Base-by-base conservation (phyloP, 2,329 filamentous ascomycete genomes). In the Aspergillus quadricinctus region DNA sequence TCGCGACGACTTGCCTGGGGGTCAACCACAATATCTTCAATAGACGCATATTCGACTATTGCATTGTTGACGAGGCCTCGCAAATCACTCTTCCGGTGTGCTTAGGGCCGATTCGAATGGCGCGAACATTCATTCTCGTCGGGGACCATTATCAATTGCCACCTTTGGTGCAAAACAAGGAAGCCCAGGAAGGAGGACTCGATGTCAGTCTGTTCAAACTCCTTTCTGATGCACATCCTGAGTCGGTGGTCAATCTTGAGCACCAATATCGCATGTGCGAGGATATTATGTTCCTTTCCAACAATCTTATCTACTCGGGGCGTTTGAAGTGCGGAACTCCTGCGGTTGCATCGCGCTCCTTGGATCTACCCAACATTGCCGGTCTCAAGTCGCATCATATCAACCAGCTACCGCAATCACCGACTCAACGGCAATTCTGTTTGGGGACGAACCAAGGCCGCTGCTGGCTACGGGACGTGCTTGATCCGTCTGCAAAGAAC, bases 221-320 rank as follows among this genome's bases (percentile, higher is more conserved):
- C 3, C 83, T 99, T 11, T 97, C 92, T 1, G 94, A 97, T 67
- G 83, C 84, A 0, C 92, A 97, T 61, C 92, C 94, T 0, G 79
- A 85, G 49, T 92, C 92, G 0, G 92, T 99, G 2, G 90, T 95
- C 59, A 96, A 89, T 61, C 83, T 99, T 1, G 92, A 94, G 66
- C 92, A 97, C 67, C 94, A 99, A 71, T 99, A 99, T 70, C 90
- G 94, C 59, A 99, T 99, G 94, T 96, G 91, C 66, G 89, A 94
- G 64, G 94, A 99, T 59, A 89, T 99, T 58, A 97, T 97, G 93
- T 83, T 88, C 2, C 82, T 99, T 14, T 95, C 91, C 60, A 99
- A 97, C 72, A 89, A 84, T 1, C 82, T 99, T 55, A 97, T 99
- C 66, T 99, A 99, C 75, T 81, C 87, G n/a, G 93, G 92, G 4